Evolutionary conservation across 2,329 filamentous ascomycete species (phyloP).

Genomic region (Xylariaceae sp.): DNA sequence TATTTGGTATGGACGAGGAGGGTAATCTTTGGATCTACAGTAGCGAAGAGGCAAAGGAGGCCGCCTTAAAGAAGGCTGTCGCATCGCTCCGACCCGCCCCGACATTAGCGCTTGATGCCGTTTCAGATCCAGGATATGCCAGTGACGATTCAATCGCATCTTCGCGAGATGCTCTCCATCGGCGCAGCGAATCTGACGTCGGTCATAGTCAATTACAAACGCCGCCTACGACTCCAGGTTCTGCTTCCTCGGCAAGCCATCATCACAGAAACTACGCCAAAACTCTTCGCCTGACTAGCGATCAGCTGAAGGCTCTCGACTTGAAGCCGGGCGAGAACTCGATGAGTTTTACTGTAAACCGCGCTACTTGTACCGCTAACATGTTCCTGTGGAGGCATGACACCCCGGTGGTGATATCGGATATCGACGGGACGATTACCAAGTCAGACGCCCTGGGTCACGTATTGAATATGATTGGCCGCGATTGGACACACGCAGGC

Average conservation of each 20-base stretch:
- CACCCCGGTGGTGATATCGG: constrained; percentile 91
- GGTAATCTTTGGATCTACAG: constrained; percentile 99
- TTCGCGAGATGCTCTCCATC: constrained; percentile 44
- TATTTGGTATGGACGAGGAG: constrained; percentile 91
- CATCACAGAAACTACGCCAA: constrained; percentile 89
- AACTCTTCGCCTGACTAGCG: constrained; percentile 88
- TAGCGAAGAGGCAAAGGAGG: constrained; percentile 91
- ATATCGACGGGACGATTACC: constrained; percentile 98
- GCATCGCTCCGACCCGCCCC: constrained; percentile 42
- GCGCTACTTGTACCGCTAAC: constrained; percentile 82
- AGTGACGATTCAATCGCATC: constrained; percentile 69
- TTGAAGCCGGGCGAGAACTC: constrained; percentile 82
- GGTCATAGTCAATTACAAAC: constrained; percentile 52
- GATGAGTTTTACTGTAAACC: constrained; percentile 95
- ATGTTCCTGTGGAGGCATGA: constrained; percentile 95
- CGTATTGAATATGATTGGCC: constrained; percentile 91
- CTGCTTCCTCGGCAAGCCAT: constrained; percentile 55
- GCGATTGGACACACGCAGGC: constrained; percentile 95
- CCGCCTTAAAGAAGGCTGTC: constrained; percentile 65
- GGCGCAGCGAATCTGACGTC: constrained; percentile 62
- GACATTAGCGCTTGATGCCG: constrained; percentile 66
- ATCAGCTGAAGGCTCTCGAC: constrained; percentile 82
- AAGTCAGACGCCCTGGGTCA: constrained; percentile 95
- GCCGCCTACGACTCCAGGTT: constrained; percentile 64
- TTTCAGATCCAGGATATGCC: constrained; percentile 91